phyloP scores from a whole-genome alignment of 1,284 basidiomycete species.

The Cryptococcus sp. region DNA sequence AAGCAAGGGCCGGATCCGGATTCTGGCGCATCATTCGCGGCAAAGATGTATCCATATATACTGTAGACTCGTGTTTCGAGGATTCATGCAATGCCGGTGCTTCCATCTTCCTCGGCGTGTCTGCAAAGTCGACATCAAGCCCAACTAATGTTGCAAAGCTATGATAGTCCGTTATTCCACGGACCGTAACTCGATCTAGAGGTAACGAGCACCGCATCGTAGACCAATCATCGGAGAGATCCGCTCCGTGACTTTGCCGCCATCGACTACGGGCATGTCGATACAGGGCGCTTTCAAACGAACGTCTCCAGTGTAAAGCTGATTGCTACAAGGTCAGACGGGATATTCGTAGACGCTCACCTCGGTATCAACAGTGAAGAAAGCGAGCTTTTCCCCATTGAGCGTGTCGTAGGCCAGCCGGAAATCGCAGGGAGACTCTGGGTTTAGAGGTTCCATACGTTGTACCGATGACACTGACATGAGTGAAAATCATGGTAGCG shows the following conservation, averaged over 20 bases:
- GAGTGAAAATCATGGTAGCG: not conserved
- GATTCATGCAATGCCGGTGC: not conserved
- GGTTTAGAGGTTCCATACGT: conserved; percentile 53
- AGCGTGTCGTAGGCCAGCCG: conserved; percentile 46
- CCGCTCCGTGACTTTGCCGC: conserved; percentile 11
- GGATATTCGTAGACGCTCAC: conserved; percentile 20
- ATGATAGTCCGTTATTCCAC: conserved; percentile 41
- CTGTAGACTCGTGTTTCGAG: not conserved
- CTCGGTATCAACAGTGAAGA: conserved; percentile 58
- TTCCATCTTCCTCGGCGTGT: conserved; percentile 7
- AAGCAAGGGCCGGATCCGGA: not conserved
- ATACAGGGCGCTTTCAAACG: conserved; percentile 51
- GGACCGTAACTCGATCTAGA: conserved; percentile 50
- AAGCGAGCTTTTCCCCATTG: conserved; percentile 33
- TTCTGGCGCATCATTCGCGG: not conserved
- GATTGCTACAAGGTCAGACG: conserved; percentile 43
- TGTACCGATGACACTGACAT: conserved; percentile 19
- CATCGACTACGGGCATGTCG: conserved; percentile 33
- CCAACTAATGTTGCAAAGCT: conserved; percentile 43
- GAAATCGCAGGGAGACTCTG: conserved; percentile 50
- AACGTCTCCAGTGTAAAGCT: conserved; percentile 58
- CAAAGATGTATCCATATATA: not conserved
- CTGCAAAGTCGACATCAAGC: conserved; percentile 25
- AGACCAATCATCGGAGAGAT: conserved; percentile 45
- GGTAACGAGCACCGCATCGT: conserved; percentile 59